Base-by-base conservation (phyloP, 306 rosid species). In the Echinosophora koreensis region DNA sequence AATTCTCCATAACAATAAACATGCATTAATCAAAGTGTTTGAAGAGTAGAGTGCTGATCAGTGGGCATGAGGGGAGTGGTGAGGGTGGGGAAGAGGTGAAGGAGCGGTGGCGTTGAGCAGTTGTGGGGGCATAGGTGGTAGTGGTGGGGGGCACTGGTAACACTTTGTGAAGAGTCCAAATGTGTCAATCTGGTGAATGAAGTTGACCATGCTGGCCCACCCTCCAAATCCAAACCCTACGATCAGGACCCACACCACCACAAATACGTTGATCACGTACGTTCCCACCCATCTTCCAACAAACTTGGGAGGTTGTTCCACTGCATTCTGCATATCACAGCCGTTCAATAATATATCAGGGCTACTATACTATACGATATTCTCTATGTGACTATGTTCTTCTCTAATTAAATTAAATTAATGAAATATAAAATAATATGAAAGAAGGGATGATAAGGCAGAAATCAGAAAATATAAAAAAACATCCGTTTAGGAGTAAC, bases 161-260 rank as follows among this genome's bases (percentile, higher is more conserved):
- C 99, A 95, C 85, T 95, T 95, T 0, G 99, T 95, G 91, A 95
- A 95, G 46, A 92, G 89, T 27, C 99, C 99, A 32, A 95, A 95
- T 2, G 99, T 88, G 80, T 95, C 97, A 32, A 95, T 91, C 61
- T 95, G 99, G 86, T 69, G 90, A 15, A 95, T 44, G 77, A 95
- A 95, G 83, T 95, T 95, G 1, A 88, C 87, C 88, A 95, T 85
- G 73, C 99, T 95, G 56, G 99, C 99, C 99, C 99, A 95, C 63
- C 99, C 99, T 4, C 99, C 99, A 37, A 95, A 95, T 62, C 97
- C 99, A 47, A 95, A 95, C 14, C 99, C 99, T 6, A 95, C 99
- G 0, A 95, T 82, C 2, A 91, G 66, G 14, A 95, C 96, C 99
- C 99, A 95, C 46, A 84, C 97, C 11, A 95, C 97, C 35, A 95